A percentile compares a stretch with the other conserved stretches of the same genome.
These are phyloP conservation scores for Martiniozyma abietophila DNA, from an alignment of 805 yeast species.

Conservation along the genomic window DNA sequence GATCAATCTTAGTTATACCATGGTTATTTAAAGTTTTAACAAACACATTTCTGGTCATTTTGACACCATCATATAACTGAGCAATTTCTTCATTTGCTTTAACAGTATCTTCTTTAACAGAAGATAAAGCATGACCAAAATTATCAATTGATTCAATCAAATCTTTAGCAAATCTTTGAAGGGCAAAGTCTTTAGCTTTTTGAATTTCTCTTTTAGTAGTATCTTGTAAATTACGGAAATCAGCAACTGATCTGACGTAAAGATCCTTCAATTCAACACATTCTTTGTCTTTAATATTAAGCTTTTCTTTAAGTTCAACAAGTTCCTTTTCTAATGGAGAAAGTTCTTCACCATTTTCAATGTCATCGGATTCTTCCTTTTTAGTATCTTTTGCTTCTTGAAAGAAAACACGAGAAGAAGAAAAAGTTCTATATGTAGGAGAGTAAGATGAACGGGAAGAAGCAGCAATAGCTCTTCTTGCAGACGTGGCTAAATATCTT, in stretches of 20 bases:
- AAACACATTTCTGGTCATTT: conserved; percentile 80
- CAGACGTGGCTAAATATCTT: conserved; percentile 16
- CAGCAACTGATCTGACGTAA: conserved; percentile 77
- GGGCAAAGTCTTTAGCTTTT: conserved; percentile 82
- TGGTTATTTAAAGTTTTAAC: conserved; percentile 75
- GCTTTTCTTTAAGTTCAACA: conserved; percentile 41
- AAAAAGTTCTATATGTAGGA: conserved; percentile 16
- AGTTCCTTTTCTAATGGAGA: conserved; percentile 25
- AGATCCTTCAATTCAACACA: conserved; percentile 75
- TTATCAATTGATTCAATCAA: conserved; percentile 84
- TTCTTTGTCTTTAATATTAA: conserved; percentile 58
- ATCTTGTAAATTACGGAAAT: conserved; percentile 86
- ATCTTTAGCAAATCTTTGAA: conserved; percentile 87
- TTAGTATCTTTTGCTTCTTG: conserved; percentile 24
- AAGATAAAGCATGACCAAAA: conserved; percentile 74
- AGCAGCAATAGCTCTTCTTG: conserved; percentile 12
- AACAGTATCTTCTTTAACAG: conserved; percentile 57
- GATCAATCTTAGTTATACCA: conserved; percentile 75
- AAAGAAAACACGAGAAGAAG: conserved; percentile 16
- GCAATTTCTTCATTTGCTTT: conserved; percentile 54
- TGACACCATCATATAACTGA: conserved; percentile 78
- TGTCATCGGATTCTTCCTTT: conserved; percentile 11
- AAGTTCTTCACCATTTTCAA: conserved; percentile 11
- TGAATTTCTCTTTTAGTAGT: conserved; percentile 80
- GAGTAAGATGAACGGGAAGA: conserved; percentile 10